These are phyloP conservation scores for Pezicula carpinea DNA, from an alignment of 2,329 filamentous ascomycete genomes.

Conservation along the genomic window DNA sequence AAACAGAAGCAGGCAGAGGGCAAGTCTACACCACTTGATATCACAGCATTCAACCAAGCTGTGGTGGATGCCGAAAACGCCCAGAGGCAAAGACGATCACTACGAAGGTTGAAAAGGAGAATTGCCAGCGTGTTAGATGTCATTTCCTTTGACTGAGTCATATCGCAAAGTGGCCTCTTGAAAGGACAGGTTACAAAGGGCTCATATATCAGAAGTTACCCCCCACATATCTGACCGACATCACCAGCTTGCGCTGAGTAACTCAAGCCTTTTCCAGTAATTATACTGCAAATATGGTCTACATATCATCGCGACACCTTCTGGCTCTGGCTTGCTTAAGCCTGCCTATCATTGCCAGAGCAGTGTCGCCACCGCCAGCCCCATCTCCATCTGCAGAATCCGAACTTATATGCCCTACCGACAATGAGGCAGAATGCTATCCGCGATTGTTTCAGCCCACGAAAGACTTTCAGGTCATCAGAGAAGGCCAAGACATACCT, in stretches of 20 bases:
- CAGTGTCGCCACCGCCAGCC: conserved; percentile 13
- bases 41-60: conserved; percentile 22
- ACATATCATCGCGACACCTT: conserved; percentile 9
- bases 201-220: conserved; percentile 1
- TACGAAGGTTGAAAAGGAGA: conserved; percentile 25
- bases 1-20: conserved; percentile 24
- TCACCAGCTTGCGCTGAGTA: too few relatives aligned
- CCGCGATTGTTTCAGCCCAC: conserved; percentile 60
- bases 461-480: conserved; percentile 58
- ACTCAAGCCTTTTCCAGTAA: neutral
- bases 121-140: conserved; percentile 22
- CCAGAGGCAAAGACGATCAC: conserved; percentile 19
- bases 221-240: neutral
- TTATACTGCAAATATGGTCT: conserved; percentile 17
- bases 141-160: conserved; percentile 19
- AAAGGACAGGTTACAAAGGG: neutral
- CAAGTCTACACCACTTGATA: conserved; percentile 24
- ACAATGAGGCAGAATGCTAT: conserved; percentile 58
- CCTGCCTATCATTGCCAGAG: conserved; percentile 17
- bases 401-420: conserved; percentile 63
- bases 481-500: conserved; percentile 61
- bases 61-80: conserved; percentile 19
- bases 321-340: conserved; percentile 19
- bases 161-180: conserved; percentile 15
- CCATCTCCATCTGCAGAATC: conserved; percentile 29